Conservation (phyloP, 164 flowering plant species). For the Euptelea pleiosperma region DNA sequence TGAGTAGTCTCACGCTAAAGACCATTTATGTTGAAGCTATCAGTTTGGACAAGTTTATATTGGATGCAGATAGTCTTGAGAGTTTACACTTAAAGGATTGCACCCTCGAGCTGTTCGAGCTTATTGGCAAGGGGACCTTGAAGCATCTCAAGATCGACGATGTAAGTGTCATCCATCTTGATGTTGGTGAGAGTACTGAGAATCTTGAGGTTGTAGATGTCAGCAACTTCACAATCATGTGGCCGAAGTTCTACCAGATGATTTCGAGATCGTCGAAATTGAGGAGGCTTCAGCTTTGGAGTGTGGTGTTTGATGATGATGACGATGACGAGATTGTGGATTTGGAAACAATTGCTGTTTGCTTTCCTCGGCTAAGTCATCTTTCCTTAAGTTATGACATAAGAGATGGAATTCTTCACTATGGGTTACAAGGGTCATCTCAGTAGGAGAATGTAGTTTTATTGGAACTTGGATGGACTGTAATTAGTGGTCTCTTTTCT, state of each 20-base stretch:
- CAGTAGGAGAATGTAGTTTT: constrained; percentile 56
- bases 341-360: constrained; percentile 62
- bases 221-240: constrained; percentile 77
- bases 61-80: constrained; percentile 83
- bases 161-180: constrained; percentile 77
- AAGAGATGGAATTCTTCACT: constrained; percentile 55
- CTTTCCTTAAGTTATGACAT: constrained; percentile 73
- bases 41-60: constrained; percentile 71
- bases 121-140: constrained; percentile 67
- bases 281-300: constrained; percentile 80
- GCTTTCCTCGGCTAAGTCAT: constrained; percentile 66
- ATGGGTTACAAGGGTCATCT: constrained; percentile 60
- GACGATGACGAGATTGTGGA: constrained; percentile 78
- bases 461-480: constrained; percentile 83
- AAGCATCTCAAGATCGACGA: constrained; percentile 71
- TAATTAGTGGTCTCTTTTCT: constrained; percentile 58
- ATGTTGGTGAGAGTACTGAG: constrained; percentile 72
- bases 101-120: constrained; percentile 72
- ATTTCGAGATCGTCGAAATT: constrained; percentile 71
- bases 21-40: constrained; percentile 64
- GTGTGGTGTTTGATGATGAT: constrained; percentile 79
- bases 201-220: constrained; percentile 83
- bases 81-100: constrained; percentile 73
- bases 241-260: constrained; percentile 80
- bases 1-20: constrained; percentile 63